Evolutionary conservation across 2,329 filamentous ascomycete genomes (phyloP).

Genomic region (Sarocladiaceae sp.): DNA sequence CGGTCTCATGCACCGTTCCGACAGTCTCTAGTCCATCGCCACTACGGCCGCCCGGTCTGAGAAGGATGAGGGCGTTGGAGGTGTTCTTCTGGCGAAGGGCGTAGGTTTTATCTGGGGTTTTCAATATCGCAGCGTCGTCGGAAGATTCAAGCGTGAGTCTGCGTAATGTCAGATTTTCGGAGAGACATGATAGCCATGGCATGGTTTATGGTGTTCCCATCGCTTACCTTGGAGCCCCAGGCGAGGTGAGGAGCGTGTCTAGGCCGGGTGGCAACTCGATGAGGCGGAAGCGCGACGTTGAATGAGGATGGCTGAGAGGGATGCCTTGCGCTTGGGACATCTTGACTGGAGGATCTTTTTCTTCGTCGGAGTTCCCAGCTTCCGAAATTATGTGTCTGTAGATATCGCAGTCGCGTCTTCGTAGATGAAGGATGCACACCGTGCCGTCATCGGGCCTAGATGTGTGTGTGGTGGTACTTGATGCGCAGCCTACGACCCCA

Average conservation of each 20-base stretch:
- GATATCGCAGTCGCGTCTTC: too few relatives aligned
- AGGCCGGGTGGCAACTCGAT: conserved; percentile 57
- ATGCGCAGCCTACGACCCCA: too few relatives aligned
- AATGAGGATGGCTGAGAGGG: conserved; percentile 43
- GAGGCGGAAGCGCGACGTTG: conserved; percentile 47
- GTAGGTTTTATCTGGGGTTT: conserved; percentile 46
- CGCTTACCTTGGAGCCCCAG: conserved; percentile 45
- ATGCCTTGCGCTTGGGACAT: conserved; percentile 47
- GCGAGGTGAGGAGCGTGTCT: conserved; percentile 46
- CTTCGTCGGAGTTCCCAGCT: background rate
- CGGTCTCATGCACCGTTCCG: conserved; percentile 54
- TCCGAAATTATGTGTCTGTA: background rate
- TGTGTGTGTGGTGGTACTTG: too few relatives aligned
- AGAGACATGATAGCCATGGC: background rate
- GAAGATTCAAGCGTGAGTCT: conserved; percentile 46
- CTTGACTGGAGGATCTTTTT: background rate
- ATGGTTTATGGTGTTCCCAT: background rate
- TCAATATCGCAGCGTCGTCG: conserved; percentile 43
- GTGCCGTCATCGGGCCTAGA: too few relatives aligned
- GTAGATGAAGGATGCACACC: too few relatives aligned
- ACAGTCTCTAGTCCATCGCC: conserved; percentile 39
- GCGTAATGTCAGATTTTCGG: too few relatives aligned
- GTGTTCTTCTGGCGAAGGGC: conserved; percentile 60
- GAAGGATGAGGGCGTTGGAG: conserved; percentile 57
- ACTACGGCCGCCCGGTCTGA: conserved; percentile 27